phyloP scores from a whole-genome alignment of 495 filamentous ascomycete genomes.

The Tuber indicum region DNA sequence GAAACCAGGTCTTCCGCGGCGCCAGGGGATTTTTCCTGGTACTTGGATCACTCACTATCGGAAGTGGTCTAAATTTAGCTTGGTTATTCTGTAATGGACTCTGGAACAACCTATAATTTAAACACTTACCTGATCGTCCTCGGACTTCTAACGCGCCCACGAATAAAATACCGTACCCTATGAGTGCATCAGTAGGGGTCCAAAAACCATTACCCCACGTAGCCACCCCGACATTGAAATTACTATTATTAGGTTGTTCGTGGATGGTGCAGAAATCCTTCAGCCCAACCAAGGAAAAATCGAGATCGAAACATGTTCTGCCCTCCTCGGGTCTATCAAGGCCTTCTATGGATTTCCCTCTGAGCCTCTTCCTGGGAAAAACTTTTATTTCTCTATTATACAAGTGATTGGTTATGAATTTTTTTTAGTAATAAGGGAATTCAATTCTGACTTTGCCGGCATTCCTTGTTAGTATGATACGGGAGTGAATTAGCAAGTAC shows the following conservation, averaged over 20 bases:
- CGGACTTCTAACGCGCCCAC: neutral
- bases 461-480: neutral
- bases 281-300: neutral
- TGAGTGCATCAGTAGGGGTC: neutral
- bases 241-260: neutral
- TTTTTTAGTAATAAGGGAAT: neutral
- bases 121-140: neutral
- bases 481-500: neutral
- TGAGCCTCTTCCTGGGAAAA: neutral
- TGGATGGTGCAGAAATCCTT: neutral
- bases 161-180: neutral
- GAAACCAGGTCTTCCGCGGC: neutral
- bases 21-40: neutral
- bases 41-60: neutral
- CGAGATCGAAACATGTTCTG: neutral
- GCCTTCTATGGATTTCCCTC: neutral
- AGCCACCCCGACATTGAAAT: neutral
- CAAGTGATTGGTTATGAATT: neutral
- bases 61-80: constrained; percentile 1
- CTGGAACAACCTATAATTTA: neutral
- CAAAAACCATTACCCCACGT: neutral
- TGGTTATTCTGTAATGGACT: neutral
- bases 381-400: neutral
- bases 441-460: neutral
- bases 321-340: neutral